Evolutionary conservation across 371 early-diverging fungal species (phyloP), one percentile per base, ranked within the genome.

Genomic region (Chytridium lagenaria): DNA sequence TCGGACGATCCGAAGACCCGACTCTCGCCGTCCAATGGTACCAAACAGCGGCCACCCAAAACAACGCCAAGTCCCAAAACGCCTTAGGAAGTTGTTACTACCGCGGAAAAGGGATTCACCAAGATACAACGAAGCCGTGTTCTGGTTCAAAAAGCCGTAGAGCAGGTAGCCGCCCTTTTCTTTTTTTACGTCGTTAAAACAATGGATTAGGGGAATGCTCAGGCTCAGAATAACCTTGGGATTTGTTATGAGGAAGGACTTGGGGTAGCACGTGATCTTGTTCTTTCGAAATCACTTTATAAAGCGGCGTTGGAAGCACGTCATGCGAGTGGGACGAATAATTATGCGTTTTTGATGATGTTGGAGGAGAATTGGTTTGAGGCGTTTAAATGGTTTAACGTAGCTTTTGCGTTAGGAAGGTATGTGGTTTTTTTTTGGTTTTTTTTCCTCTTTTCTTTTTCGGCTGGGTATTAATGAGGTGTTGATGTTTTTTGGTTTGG

Each of bases 191-290:
- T 30, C 16, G 23, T 19, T 23, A 26, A 31, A 66, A 66, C 16
- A 44, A 28, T 39, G 1, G 69, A 68, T 67, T 77, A 59, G 71
- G 75, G 61, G 44, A 77, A 67, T 83, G 83, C 30, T 68, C 71
- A 72, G 55, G 90, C 88, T 0, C 81, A 78, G 52, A 85, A 84
- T 73, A 82, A 84, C 66, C 76, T 90, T n/a, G 88, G 85, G n/a
- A 81, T 83, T 34, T 85, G 84, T 69, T 86, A 87, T 79, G 88
- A 85, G 69, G 83, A 85, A 61, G 90, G 90, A 1, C 69, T 77
- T 1, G 88, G 87, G 5, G 80, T 86, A 28, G 72, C 72, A 33
- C 76, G 75, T 67, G 83, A 87, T 55, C 31, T 79, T 40, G 73
- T 40, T 19, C 55, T 70, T 50, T 87, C 87, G 1, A 83, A 83